These are phyloP conservation scores for Phyllosticta citriasiana DNA, from an alignment of 2,329 filamentous ascomycete species.

Conservation along the genomic window DNA sequence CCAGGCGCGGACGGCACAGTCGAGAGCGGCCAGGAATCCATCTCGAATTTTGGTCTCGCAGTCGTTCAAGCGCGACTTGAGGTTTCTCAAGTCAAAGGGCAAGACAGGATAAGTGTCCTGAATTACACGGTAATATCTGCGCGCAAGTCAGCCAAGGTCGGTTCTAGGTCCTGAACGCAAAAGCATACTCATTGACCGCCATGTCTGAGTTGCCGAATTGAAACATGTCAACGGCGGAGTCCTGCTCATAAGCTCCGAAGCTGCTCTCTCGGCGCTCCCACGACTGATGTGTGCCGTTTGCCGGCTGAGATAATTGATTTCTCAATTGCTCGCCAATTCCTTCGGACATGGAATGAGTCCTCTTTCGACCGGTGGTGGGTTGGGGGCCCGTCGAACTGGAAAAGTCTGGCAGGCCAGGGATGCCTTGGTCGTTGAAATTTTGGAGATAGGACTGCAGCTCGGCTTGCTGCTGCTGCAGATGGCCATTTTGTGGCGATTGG, in stretches of 20 bases:
- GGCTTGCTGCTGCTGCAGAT: conserved; percentile 2
- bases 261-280: conserved; percentile 17
- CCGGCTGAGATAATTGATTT: conserved; percentile 15
- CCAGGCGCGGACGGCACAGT: conserved; percentile 24
- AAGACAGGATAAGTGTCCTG: conserved; percentile 26
- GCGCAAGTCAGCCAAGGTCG: conserved; percentile 11
- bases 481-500: conserved; percentile 5
- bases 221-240: conserved; percentile 16
- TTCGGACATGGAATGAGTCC: conserved; percentile 30
- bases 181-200: conserved; percentile 1
- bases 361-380: conserved; percentile 21
- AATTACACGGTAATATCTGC: conserved; percentile 27
- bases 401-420: conserved; percentile 18
- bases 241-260: conserved; percentile 11
- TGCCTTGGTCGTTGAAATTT: conserved; percentile 18
- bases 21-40: conserved; percentile 25
- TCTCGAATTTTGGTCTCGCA: conserved; percentile 27
- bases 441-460: conserved; percentile 8
- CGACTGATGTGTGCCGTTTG: conserved; percentile 13
- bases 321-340: conserved; percentile 23
- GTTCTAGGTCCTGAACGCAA: neutral
- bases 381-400: conserved; percentile 20
- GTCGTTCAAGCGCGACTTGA: conserved; percentile 24
- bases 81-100: conserved; percentile 21
- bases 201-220: conserved; percentile 19